Base-by-base conservation (phyloP, 2,329 filamentous ascomycete species). In the Fusarium pseudonygamai region DNA sequence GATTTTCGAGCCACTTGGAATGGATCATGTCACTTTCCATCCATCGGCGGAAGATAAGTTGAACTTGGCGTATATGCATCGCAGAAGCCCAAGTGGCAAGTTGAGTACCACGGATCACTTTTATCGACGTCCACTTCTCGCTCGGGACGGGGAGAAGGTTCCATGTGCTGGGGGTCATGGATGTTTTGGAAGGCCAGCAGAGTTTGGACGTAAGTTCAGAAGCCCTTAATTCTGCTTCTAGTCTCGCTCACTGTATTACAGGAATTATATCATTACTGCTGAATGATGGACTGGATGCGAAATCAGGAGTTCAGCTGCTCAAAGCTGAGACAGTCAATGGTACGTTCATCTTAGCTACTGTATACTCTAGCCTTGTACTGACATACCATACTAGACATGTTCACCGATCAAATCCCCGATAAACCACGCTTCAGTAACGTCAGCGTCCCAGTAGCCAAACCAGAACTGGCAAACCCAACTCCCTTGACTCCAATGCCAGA, bases 1-100 rank as follows among this genome's bases (percentile, higher is more conserved):
- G 0, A 36, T 36, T 3, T 52, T 52, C 32, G 5, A 6, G 32
- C 32, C 49, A 0, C 5, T 36, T 0, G 32, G 32, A 7, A 52
- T 52, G 49, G 7, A 26, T 7, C 32, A 52, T 20, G 49, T 36
- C 13, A 52, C 32, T 22, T 52, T 52, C 3, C 49, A 52, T 16
- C 32, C 32, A 0, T 52, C 49, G 6, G 3, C 7, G 4, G 49
- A 52, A 10, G n/a, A 52, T 0, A 52, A 36, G 49, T 12, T 3
- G 1, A 36, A 52, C 2, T 4, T 52, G 9, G n/a, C 32, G 13
- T 36, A 52, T 36, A 36, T 52, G 49, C 16, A 52, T 36, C 32
- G 32, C 18, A 52, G 49, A 22, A 26, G 49, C 32, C 49, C 18
- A 1, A 15, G 18, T 26, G 32, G 49, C 18, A 36, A 36, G 13